A percentile compares a stretch with the other conserved stretches of the same genome.
These are phyloP conservation scores for Eimeria maxima DNA, from an alignment of 169 alveolate genomes.

Conservation along the genomic window DNA sequence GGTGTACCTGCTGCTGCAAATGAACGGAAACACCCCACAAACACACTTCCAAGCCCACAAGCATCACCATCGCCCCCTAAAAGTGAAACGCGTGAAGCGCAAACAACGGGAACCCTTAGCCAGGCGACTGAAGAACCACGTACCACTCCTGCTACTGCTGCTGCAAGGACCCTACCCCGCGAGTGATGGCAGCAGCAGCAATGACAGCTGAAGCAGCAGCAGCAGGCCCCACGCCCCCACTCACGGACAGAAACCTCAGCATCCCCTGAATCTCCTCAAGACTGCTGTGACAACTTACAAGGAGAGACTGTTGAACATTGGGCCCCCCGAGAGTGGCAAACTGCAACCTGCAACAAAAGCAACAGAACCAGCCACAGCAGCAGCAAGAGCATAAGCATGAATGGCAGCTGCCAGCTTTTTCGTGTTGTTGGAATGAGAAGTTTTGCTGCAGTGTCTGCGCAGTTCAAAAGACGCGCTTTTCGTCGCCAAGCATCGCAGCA, in stretches of 20 bases:
- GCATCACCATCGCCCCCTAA: background rate
- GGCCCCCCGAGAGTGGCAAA: constrained; percentile 32
- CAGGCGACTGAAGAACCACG: constrained; percentile 9
- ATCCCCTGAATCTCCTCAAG: background rate
- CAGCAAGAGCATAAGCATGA: background rate
- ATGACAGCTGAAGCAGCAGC: constrained; percentile 25
- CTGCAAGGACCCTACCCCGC: background rate
- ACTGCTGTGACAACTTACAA: background rate
- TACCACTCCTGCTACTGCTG: background rate
- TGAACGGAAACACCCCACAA: background rate
- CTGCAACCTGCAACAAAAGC: constrained; percentile 48
- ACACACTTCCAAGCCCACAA: background rate
- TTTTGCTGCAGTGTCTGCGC: background rate
- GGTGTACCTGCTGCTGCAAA: background rate
- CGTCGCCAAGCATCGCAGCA: background rate
- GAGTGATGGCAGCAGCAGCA: constrained; percentile 14
- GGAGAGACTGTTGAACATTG: background rate
- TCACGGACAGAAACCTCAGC: background rate
- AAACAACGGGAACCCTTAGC: background rate
- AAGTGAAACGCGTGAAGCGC: background rate
- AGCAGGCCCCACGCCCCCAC: background rate
- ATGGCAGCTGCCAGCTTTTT: background rate
- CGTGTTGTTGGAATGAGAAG: background rate
- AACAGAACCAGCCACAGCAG: constrained; percentile 8
- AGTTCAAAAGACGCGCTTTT: background rate